Conservation (phyloP, 225 moss, liverwort and hornwort genomes). For the Polytrichum commune region DNA sequence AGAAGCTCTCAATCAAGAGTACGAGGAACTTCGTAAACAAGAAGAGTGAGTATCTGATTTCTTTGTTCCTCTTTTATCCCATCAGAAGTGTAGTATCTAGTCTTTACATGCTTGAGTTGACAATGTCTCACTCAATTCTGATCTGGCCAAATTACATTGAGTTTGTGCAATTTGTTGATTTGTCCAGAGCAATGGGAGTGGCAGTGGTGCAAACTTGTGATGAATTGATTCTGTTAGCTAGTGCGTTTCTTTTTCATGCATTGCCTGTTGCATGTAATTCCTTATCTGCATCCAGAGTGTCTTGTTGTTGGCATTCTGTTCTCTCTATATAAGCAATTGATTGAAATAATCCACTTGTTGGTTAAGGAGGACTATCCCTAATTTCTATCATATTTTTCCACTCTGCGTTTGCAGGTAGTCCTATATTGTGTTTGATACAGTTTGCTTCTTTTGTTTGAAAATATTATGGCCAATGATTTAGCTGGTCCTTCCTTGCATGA, state of each 20-base stretch:
- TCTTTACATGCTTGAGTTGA: neutral
- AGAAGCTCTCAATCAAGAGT: slow-evolving; percentile 66
- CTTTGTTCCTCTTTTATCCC: neutral
- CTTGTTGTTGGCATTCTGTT: too few relatives aligned
- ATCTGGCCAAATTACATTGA: too few relatives aligned
- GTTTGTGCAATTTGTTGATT: too few relatives aligned
- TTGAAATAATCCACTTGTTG: too few relatives aligned
- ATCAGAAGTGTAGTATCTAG: neutral
- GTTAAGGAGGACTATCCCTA: too few relatives aligned
- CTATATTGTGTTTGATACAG: neutral
- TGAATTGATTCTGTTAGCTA: too few relatives aligned
- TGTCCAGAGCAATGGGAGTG: too few relatives aligned
- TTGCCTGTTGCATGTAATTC: too few relatives aligned
- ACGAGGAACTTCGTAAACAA: slow-evolving; percentile 79
- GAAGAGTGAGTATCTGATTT: slow-evolving; percentile 51
- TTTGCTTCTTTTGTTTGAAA: neutral
- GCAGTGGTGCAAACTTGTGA: too few relatives aligned
- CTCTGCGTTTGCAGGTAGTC: neutral
- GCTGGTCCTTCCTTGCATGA: neutral
- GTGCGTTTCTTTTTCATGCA: too few relatives aligned
- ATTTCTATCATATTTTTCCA: neutral
- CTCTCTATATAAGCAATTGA: too few relatives aligned
- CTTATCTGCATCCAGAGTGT: too few relatives aligned
- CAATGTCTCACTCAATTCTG: neutral
- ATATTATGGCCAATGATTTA: neutral